Conservation (phyloP, 129 eudicot species). For the Kitagawia praeruptora region DNA sequence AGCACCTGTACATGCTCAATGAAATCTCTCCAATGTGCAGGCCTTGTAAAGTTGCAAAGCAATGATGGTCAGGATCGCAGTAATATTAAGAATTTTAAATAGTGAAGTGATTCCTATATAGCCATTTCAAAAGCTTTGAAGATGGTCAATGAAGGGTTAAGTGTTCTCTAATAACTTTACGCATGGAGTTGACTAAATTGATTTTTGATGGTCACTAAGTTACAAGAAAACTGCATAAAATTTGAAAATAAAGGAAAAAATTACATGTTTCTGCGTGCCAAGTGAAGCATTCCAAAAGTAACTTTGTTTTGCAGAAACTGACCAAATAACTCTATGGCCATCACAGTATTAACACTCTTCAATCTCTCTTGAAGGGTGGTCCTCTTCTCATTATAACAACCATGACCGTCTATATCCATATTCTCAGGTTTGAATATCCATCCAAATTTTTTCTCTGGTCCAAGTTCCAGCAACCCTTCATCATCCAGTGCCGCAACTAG, state of each 20-base stretch:
- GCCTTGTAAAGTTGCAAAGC: slow-evolving; percentile 35
- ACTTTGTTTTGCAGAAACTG: slow-evolving; percentile 65
- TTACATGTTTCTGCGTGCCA: slow-evolving; percentile 92
- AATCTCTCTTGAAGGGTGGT: slow-evolving; percentile 44
- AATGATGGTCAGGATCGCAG: neutral
- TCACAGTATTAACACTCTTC: slow-evolving; percentile 40
- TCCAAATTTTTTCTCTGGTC: slow-evolving; percentile 34
- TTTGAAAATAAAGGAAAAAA: slow-evolving; percentile 24
- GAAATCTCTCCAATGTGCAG: slow-evolving; percentile 60
- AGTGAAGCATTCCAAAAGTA: slow-evolving; percentile 72
- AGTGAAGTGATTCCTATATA: neutral
- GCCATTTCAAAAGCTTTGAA: neutral
- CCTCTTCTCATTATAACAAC: slow-evolving; percentile 36
- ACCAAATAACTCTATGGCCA: slow-evolving; percentile 66
- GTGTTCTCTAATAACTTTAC: neutral
- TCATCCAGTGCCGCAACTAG: slow-evolving; percentile 79
- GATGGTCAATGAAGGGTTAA: neutral
- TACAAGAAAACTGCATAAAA: neutral
- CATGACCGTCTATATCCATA: slow-evolving; percentile 57
- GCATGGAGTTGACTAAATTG: neutral
- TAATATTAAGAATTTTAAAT: neutral
- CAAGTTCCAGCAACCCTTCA: slow-evolving; percentile 71
- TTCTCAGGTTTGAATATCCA: slow-evolving; percentile 52
- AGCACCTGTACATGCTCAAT: slow-evolving; percentile 60
- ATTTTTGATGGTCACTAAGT: neutral